Evolutionary conservation across 108 stramenopile species (phyloP), one percentile per base, ranked within the genome.

Genomic region (Fragilaria crotonensis): DNA sequence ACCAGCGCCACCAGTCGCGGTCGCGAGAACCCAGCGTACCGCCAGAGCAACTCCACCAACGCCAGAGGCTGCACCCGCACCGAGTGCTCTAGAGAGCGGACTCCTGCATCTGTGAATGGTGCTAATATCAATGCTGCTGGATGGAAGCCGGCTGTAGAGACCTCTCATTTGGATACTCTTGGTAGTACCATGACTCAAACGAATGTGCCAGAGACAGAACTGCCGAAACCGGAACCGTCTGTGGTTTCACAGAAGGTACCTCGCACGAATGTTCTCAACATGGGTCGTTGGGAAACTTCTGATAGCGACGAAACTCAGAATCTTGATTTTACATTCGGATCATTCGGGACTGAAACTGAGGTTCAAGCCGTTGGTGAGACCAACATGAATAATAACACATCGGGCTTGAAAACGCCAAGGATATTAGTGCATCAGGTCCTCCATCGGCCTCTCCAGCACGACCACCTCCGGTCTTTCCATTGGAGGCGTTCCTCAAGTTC

Each of bases 261-360:
- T 17, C n/a, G n/a, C n/a, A 56, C 70, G 25, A 79, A 68, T 62
- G 89, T 89, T 30, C 64, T 93, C 41, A 89, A 93, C 55, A 84
- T 93, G 83, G 90, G 90, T 30, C 90, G 79, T 36, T 93, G 90
- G 90, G 87, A 89, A 25, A 76, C 83, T 7, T 76, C 71, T 27
- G 85, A 83, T 28, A 79, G 33, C 9, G 87, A 75, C 30, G 84
- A 88, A 48, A 60, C 77, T 4, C 70, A 82, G 47, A 71, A 73
- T 52, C 60, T 88, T 30, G 90, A 87, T 70, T 93, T 93, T 76
- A 87, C 80, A 60, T 93, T 93, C 62, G 90, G 90, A 62, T 78
- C 79, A 25, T 87, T 87, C 59, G 86, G 74, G 7, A 62, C 57
- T 18, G 84, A 72, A 33, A 66, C 52, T 45, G 79, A 82, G 30